Percentiles rank a stretch among this genome's conserved stretches.
These are phyloP conservation scores for Aurantiochytrium sp. DNA, from an alignment of 108 stramenopile species.

Conservation along the genomic window DNA sequence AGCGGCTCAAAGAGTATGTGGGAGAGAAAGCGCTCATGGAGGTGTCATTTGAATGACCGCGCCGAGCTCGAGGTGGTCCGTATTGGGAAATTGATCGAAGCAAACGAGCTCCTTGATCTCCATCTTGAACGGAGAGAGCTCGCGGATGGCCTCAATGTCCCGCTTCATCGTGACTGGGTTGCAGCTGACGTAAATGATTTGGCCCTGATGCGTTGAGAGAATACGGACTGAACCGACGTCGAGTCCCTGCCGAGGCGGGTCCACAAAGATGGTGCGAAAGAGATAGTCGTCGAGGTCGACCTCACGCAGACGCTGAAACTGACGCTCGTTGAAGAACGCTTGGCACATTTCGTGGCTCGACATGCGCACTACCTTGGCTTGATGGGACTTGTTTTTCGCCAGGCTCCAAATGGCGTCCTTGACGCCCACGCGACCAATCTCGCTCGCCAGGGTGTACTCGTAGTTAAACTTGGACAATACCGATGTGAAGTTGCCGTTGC, in stretches of 20 bases:
- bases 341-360: constrained; percentile 3
- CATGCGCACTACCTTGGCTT: constrained; percentile 4
- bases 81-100: constrained; percentile 34
- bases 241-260: constrained; percentile 25
- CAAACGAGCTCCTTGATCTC: neutral
- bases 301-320: constrained; percentile 3
- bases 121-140: neutral
- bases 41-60: constrained; percentile 9
- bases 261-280: constrained; percentile 22
- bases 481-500: constrained; percentile 27
- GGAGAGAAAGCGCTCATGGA: no score
- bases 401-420: neutral
- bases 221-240: neutral
- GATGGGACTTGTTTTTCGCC: neutral
- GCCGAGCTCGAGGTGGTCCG: constrained; percentile 28
- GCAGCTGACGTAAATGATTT: constrained; percentile 27
- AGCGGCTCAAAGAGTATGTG: no score
- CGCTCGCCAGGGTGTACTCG: constrained; percentile 22
- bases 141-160: constrained; percentile 2
- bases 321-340: neutral
- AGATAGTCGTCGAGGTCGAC: constrained; percentile 7
- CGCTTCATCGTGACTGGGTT: constrained; percentile 24
- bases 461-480: neutral
- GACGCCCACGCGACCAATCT: neutral
- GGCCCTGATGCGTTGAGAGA: neutral